These are phyloP conservation scores for Diaporthe capsici DNA, from an alignment of 2,329 filamentous ascomycete genomes.

Conservation along the genomic window DNA sequence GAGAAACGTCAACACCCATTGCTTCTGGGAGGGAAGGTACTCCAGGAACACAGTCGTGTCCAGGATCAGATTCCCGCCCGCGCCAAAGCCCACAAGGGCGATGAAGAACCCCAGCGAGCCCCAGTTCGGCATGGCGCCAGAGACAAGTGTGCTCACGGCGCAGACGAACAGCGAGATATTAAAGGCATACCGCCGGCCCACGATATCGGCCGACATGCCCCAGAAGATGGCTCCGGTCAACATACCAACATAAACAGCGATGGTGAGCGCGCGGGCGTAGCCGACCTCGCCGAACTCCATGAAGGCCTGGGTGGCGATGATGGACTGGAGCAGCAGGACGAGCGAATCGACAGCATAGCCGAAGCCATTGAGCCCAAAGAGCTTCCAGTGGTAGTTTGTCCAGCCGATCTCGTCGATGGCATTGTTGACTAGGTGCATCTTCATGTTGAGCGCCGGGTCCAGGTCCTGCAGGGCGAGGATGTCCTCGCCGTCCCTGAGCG, in stretches of 20 bases:
- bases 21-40: slow-evolving; percentile 64
- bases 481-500: slow-evolving; percentile 50
- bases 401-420: slow-evolving; percentile 72
- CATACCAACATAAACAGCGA: slow-evolving; percentile 72
- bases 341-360: slow-evolving; percentile 66
- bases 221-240: slow-evolving; percentile 74
- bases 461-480: slow-evolving; percentile 62
- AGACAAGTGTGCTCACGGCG: slow-evolving; percentile 69
- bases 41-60: slow-evolving; percentile 69
- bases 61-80: slow-evolving; percentile 74
- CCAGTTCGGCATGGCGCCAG: slow-evolving; percentile 78
- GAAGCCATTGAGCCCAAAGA: slow-evolving; percentile 74
- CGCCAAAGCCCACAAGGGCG: slow-evolving; percentile 73
- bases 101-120: slow-evolving; percentile 74
- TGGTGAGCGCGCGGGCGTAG: slow-evolving; percentile 70
- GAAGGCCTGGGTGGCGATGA: slow-evolving; percentile 71
- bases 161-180: slow-evolving; percentile 76
- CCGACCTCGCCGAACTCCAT: slow-evolving; percentile 70
- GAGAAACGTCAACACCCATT: slow-evolving; percentile 76
- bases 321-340: slow-evolving; percentile 69
- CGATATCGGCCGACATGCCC: slow-evolving; percentile 77
- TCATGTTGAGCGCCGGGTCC: slow-evolving; percentile 67
- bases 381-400: slow-evolving; percentile 70
- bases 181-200: slow-evolving; percentile 78
- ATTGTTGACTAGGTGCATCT: slow-evolving; percentile 72